phyloP scores from a whole-genome alignment of 176 grass and related monocot genomes.

The Ensete ventricosum region DNA sequence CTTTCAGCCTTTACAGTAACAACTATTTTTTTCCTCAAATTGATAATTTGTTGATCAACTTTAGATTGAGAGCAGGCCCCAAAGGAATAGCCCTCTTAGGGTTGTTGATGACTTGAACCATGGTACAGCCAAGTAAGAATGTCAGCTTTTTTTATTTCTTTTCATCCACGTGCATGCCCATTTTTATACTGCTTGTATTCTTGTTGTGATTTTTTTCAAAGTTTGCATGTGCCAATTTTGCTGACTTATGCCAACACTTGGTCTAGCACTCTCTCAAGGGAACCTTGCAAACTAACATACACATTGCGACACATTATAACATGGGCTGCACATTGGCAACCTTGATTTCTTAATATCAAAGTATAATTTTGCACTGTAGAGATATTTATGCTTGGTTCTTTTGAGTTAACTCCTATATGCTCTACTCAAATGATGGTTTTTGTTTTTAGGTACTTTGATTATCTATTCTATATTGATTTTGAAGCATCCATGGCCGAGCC shows the following conservation, averaged over 20 bases:
- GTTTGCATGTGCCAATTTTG: neutral
- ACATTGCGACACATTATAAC: neutral
- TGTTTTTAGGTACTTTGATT: constrained; percentile 45
- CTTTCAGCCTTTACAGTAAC: neutral
- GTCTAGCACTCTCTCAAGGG: too few relatives aligned
- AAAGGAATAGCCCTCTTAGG: constrained; percentile 37
- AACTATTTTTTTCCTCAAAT: neutral
- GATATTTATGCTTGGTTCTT: neutral
- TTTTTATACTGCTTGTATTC: neutral
- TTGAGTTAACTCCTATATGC: neutral
- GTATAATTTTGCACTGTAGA: neutral
- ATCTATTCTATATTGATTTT: constrained; percentile 61
- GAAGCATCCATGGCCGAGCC: constrained; percentile 50
- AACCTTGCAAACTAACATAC: too few relatives aligned
- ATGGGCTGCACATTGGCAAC: neutral
- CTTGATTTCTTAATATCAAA: neutral
- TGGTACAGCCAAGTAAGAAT: constrained; percentile 35
- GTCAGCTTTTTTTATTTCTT: neutral
- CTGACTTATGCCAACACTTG: neutral
- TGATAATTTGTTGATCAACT: neutral
- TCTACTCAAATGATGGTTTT: neutral
- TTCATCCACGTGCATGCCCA: neutral
- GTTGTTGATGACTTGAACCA: constrained; percentile 38
- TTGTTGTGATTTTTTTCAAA: neutral
- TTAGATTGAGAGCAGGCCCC: constrained; percentile 57